phyloP scores from a whole-genome alignment of 257 asterid species.

The Linderniella brevidens region DNA sequence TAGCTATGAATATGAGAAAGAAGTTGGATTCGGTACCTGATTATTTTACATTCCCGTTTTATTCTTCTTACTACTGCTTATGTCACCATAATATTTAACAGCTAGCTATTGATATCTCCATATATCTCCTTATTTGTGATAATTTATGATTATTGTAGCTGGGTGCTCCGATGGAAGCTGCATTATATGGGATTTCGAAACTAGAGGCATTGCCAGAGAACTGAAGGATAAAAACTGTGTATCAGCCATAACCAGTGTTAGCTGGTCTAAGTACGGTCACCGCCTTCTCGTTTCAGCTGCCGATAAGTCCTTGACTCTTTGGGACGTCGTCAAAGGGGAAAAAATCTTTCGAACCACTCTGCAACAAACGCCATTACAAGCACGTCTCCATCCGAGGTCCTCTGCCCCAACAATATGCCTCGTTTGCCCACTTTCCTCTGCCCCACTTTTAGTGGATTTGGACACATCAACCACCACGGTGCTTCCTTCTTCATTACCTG shows the following conservation, averaged over 20 bases:
- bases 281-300: constrained; percentile 72
- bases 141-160: no score
- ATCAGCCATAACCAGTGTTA: constrained; percentile 70
- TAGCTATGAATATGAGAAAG: no score
- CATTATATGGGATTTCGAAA: constrained; percentile 85
- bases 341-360: constrained; percentile 42
- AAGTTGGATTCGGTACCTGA: no score
- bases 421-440: constrained; percentile 79
- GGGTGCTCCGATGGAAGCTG: constrained; percentile 91
- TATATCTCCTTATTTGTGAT: constrained; percentile 8
- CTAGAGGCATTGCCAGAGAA: constrained; percentile 68
- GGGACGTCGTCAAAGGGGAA: constrained; percentile 85
- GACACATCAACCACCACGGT: constrained; percentile 27
- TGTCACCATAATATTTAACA: no score
- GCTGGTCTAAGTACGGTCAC: constrained; percentile 85
- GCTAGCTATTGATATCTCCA: no score
- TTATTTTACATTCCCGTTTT: no score
- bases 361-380: constrained; percentile 65
- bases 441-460: constrained; percentile 71
- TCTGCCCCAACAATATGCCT: constrained; percentile 63
- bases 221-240: constrained; percentile 52
- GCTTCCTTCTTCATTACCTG: constrained; percentile 60
- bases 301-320: constrained; percentile 71
- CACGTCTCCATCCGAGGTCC: constrained; percentile 74
- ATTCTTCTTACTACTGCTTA: no score